Evolutionary conservation across 2,329 filamentous ascomycete species (phyloP), one percentile per base, ranked within the genome.

Genomic region (Penicillium digitatum): DNA sequence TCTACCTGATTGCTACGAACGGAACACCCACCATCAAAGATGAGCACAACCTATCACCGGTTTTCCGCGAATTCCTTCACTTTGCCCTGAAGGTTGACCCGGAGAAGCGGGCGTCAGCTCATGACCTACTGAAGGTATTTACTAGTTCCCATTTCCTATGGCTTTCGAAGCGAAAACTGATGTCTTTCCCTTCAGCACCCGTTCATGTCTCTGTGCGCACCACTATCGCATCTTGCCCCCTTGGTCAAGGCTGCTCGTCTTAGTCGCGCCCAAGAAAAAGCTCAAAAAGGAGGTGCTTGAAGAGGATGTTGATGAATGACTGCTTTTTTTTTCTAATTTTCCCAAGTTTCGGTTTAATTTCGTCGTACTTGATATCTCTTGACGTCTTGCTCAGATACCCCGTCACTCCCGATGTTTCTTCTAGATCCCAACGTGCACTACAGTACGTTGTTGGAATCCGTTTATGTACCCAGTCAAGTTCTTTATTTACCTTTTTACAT

Each of bases 1-100:
- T 99, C 35, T 99, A 94, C 81, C 78, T 99, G 65, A 99, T 99
- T 72, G 94, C 94, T 51, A 97, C 94, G 32, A 96, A 96, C 69
- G 94, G 94, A 45, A 97, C 94, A 16, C 94, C 94, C 2, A 82
- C 87, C 50, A 95, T 99, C 76, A 97, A 97, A 77, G 91, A 96
- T 61, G 90, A 95, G 73, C 84, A 92, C 54, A 86, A 87, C 45
- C 75, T 97, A 48, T 89, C 89, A 10, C 78, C 84, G 0, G 83
- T 93, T 3, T 96, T 99, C 79, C 84, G 86, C 59, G 92, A 97
- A 72, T 99, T 97, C 74, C 78, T 99, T 60, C 86, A 89, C 67
- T 91, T 96, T 74, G 93, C 94, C 6, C 81, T 99, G 52, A 95
- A 95, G 79, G 94, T 99, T 6, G 94, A 97, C 69, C 93, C 94